Evolutionary conservation across 176 grass and related monocot species (phyloP), one percentile per base, ranked within the genome.

Genomic region (Tuctoria greenei): DNA sequence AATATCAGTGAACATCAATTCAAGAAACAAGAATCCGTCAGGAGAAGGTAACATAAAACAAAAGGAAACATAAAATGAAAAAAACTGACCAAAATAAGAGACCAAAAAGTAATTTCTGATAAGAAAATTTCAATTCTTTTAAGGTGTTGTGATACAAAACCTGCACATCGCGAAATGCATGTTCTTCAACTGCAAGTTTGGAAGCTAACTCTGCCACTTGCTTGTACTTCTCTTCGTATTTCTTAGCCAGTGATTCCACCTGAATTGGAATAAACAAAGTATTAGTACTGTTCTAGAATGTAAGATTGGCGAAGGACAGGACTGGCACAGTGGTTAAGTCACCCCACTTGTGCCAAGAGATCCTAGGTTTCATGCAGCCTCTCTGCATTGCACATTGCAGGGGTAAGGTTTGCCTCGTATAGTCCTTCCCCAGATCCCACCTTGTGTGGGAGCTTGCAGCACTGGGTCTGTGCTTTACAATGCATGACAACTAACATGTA

Each of bases 181-280:
- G 85, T 72, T 99, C 92, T 72, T 99, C 89, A 14, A 99, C 75
- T 72, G 91, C 91, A 81, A 99, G 61, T 65, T 99, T 92, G 71
- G 95, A 95, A 49, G 95, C 95, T 68, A 95, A 79, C 47, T 99
- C 91, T 67, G 89, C 95, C 54, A 99, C 95, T 82, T 95, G 91
- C 80, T 95, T 99, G 89, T 99, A 99, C 61, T 95, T 99, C 77
- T 99, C 95, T 90, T 95, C 95, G 74, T 99, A 99, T 79, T 95
- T 99, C 78, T 90, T 99, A 57, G 80, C 89, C 70, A 99, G 65
- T 24, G 88, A 92, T 81, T 99, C 95, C 64, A 95, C 95, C 95
- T 99, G 85, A 82, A 79, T 64, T 62, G 27, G 78, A 75, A 40
- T 56, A 62, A 79, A 84, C 24, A 72, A 14, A 36, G 16, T 28